phyloP scores from a whole-genome alignment of 768 basidiomycete genomes.

The Mycena polygramma region DNA sequence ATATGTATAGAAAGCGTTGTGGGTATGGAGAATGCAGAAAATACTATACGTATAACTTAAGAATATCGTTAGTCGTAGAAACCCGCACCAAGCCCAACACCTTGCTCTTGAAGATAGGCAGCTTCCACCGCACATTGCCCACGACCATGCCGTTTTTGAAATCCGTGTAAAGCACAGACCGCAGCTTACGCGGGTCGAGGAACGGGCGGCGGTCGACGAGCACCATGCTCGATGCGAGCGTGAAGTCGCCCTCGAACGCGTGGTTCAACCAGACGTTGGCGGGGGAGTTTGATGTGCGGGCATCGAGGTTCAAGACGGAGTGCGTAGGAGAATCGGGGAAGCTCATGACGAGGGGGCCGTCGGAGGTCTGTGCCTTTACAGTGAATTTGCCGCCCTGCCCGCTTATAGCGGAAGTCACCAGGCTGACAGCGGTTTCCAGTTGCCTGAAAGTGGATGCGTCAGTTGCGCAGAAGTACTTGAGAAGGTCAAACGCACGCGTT shows the following conservation, averaged over 20 bases:
- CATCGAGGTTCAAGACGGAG: conserved; percentile 42
- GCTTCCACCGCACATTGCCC: conserved; percentile 34
- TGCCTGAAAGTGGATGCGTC: conserved; percentile 17
- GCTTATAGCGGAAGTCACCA: conserved; percentile 28
- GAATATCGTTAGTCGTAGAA: conserved; percentile 33
- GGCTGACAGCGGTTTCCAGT: conserved; percentile 27
- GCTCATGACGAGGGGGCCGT: conserved; percentile 43
- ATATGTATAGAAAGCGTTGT: not conserved
- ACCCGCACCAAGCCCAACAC: conserved; percentile 23
- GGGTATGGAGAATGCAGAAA: not conserved
- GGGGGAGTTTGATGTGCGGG: conserved; percentile 47
- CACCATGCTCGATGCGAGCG: conserved; percentile 39
- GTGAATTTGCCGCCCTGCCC: conserved; percentile 46
- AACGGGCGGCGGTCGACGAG: conserved; percentile 35
- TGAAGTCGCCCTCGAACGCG: conserved; percentile 49
- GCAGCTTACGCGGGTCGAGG: conserved; percentile 33
- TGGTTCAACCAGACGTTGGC: conserved; percentile 44
- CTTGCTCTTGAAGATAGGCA: conserved; percentile 36
- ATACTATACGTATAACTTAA: conserved; percentile 36
- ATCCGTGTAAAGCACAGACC: conserved; percentile 31
- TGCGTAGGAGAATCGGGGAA: conserved; percentile 45
- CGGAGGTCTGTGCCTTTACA: conserved; percentile 44
- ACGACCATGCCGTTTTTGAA: conserved; percentile 29
- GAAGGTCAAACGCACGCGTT: conserved; percentile 54
- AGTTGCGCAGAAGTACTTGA: too few species aligned